Evolutionary conservation across 2,329 filamentous ascomycete species (phyloP).

Genomic region (Curvularia sp.): DNA sequence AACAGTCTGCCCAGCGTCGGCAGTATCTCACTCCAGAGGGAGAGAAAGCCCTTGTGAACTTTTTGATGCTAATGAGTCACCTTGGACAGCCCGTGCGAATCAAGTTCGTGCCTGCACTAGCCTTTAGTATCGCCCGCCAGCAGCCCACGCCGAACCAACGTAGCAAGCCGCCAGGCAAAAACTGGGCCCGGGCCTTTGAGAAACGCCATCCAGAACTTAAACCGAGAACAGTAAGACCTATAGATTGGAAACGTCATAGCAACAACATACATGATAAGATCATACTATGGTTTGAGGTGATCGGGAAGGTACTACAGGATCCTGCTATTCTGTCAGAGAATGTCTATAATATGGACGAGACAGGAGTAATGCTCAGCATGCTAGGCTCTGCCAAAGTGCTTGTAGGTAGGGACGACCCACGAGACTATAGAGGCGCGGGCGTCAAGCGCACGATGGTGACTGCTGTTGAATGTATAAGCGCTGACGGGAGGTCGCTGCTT

Average conservation of each 20-base stretch:
- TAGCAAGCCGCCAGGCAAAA: constrained; percentile 21
- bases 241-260: constrained; percentile 33
- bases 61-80: constrained; percentile 24
- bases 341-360: constrained; percentile 34
- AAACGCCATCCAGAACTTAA: constrained; percentile 25
- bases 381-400: constrained; percentile 26
- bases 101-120: constrained; percentile 29
- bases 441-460: too few relatives aligned
- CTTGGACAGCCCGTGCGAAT: constrained; percentile 26
- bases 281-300: constrained; percentile 30
- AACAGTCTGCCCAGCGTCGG: constrained; percentile 35
- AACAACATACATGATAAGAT: constrained; percentile 33
- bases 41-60: constrained; percentile 4
- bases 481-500: not conserved
- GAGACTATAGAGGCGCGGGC: constrained; percentile 28
- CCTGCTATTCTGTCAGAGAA: constrained; percentile 27
- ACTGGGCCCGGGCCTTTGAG: too few relatives aligned
- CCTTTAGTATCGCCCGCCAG: too few relatives aligned
- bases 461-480: not conserved
- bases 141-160: constrained; percentile 23
- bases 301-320: constrained; percentile 15
- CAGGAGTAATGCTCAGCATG: too few relatives aligned
- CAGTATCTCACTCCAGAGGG: constrained; percentile 12
- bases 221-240: constrained; percentile 21
- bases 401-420: constrained; percentile 29